Conservation (phyloP, 441 rosid genomes). For the Populus hybrid region DNA sequence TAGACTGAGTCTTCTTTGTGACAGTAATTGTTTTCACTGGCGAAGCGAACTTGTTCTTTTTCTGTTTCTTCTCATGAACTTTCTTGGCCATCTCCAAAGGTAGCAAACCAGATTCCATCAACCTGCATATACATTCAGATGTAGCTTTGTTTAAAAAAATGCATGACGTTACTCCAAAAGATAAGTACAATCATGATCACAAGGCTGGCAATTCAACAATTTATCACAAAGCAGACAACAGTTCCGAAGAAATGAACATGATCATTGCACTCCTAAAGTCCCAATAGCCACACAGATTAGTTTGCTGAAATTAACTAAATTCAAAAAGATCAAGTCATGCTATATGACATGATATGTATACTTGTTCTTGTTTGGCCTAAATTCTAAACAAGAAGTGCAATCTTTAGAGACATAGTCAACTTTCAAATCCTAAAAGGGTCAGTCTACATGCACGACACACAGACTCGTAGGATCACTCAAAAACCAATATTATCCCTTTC, state of each 20-base stretch:
- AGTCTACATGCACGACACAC: background rate
- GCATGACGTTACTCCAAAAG: background rate
- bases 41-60: conserved; percentile 48
- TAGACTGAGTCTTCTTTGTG: conserved; percentile 39
- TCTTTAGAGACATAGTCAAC: background rate
- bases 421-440: background rate
- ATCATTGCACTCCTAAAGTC: background rate
- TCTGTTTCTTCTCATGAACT: conserved; percentile 63
- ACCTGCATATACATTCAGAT: conserved; percentile 43
- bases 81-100: conserved; percentile 64
- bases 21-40: conserved; percentile 51
- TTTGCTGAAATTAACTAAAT: background rate
- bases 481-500: background rate
- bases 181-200: conserved; percentile 1
- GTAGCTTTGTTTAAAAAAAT: background rate
- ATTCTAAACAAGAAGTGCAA: background rate
- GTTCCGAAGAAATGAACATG: background rate
- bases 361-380: background rate
- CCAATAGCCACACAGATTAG: background rate
- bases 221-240: background rate
- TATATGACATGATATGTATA: background rate
- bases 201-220: background rate
- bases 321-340: background rate
- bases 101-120: conserved; percentile 97
- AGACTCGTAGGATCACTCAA: background rate